Evolutionary conservation across 75 land plant genomes (phyloP).

Genomic region (Pseudotsuga menziesii): DNA sequence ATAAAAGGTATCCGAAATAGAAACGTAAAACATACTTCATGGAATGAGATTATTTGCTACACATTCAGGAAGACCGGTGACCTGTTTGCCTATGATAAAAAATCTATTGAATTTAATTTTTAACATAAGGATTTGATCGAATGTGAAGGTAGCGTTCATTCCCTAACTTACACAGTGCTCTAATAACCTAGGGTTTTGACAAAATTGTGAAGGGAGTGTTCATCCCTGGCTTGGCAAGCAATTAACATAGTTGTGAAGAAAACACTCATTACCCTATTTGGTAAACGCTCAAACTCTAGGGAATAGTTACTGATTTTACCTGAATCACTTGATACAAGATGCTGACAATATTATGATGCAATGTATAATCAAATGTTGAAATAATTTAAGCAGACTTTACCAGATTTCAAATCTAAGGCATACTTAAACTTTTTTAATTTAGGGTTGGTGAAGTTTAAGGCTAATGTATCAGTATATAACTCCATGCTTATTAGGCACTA

Average conservation of each 20-base stretch:
- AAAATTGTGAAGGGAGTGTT: background rate
- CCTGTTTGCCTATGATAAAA: background rate
- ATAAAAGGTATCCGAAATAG: background rate
- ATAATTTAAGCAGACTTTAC: background rate
- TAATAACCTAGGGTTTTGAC: too few relatives aligned
- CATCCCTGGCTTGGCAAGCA: background rate
- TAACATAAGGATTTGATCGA: too few relatives aligned
- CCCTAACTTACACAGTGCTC: too few relatives aligned
- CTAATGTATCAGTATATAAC: too few relatives aligned
- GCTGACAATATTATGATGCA: background rate
- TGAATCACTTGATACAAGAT: background rate
- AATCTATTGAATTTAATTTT: background rate
- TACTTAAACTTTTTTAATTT: background rate
- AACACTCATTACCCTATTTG: background rate
- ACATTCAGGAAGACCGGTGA: background rate
- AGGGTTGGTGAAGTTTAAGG: too few relatives aligned
- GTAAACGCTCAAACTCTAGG: background rate
- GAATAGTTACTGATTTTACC: background rate
- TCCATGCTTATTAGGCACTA: too few relatives aligned
- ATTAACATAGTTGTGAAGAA: background rate
- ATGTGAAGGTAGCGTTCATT: too few relatives aligned
- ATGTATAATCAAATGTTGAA: background rate
- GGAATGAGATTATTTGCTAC: background rate
- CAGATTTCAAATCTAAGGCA: background rate
- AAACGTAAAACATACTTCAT: background rate